Conservation (phyloP, 176 grass and related monocot genomes). For the Oryza nivara region DNA sequence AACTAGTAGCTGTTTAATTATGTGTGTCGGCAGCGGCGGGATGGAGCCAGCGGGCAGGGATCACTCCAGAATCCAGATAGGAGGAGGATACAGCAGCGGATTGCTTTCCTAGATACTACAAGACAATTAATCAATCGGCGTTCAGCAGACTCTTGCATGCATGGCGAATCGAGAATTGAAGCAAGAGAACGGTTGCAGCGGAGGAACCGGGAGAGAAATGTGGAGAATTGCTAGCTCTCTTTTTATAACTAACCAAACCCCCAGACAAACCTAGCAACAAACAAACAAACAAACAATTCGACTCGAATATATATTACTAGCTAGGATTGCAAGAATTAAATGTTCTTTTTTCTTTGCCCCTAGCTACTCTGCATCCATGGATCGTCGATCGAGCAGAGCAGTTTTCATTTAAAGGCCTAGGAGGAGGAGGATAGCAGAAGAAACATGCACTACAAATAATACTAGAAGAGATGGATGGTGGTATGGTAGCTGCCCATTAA, state of each 20-base stretch:
- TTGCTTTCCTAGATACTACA: neutral
- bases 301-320: neutral
- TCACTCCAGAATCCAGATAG: neutral
- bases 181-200: neutral
- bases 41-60: neutral
- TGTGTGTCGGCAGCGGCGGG: neutral
- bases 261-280: neutral
- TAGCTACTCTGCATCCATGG: neutral
- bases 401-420: neutral
- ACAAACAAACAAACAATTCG: neutral
- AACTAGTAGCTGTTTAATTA: neutral
- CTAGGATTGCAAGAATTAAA: too few species aligned
- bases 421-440: neutral
- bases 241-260: neutral
- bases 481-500: too few species aligned
- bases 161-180: neutral
- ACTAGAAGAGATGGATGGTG: too few species aligned
- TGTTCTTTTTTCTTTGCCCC: neutral
- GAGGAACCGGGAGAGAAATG: too few species aligned
- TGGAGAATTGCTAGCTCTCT: neutral
- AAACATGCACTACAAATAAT: neutral
- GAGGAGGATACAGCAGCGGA: neutral
- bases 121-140: neutral
- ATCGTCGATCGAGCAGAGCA: neutral
- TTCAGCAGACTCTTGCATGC: too few species aligned